Evolutionary conservation across 2,329 filamentous ascomycete genomes (phyloP).

Genomic region (Sporothrix globosa): DNA sequence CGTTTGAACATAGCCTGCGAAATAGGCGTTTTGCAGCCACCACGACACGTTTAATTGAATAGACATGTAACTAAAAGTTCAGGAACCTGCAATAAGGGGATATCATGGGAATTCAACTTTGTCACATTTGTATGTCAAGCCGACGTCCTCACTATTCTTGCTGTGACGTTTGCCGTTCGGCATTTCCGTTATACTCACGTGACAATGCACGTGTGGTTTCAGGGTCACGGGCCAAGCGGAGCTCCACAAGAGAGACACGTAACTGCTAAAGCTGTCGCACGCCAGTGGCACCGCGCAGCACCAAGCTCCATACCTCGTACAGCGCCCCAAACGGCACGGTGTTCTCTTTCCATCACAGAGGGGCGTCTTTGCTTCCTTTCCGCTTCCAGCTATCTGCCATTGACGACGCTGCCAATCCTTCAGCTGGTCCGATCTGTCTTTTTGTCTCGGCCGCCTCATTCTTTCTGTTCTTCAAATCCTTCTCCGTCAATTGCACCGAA

Average conservation of each 20-base stretch:
- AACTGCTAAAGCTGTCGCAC: constrained; percentile 33
- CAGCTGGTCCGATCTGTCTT: background rate
- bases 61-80: background rate
- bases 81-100: background rate
- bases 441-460: background rate
- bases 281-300: constrained; percentile 23
- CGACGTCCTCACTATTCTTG: no score
- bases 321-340: constrained; percentile 26
- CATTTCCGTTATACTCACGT: constrained; percentile 24
- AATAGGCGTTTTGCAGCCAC: background rate
- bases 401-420: constrained; percentile 15
- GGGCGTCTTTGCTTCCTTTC: background rate
- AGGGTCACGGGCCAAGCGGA: constrained; percentile 25
- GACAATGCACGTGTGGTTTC: constrained; percentile 17
- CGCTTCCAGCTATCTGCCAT: background rate
- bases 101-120: no score
- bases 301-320: constrained; percentile 17
- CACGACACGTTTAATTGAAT: background rate
- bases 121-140: no score
- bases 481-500: background rate
- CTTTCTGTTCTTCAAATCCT: background rate
- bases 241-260: constrained; percentile 35
- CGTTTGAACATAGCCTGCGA: background rate
- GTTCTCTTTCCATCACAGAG: constrained; percentile 33
- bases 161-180: no score